A percentile compares a stretch with the other conserved stretches of the same genome.
phyloP scores from a whole-genome alignment of 2,329 filamentous ascomycete species.

The Myrmaecium sp. region DNA sequence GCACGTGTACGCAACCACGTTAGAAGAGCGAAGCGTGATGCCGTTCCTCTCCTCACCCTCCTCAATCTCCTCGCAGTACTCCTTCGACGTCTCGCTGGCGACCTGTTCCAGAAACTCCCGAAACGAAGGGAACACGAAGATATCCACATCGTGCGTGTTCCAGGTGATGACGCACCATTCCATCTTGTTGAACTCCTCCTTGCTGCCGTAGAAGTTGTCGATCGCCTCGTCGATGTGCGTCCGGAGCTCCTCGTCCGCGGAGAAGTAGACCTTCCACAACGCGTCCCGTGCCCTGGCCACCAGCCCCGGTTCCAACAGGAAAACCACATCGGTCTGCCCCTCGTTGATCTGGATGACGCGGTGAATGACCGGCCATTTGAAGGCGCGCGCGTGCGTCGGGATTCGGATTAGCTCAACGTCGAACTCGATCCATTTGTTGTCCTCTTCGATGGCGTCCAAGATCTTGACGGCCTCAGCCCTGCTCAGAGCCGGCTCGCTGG shows the following conservation, averaged over 20 bases:
- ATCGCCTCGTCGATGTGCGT: conserved; percentile 4
- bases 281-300: conserved; percentile 1
- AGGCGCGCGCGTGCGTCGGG: conserved; percentile 5
- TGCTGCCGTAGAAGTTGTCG: conserved; percentile 6
- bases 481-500: conserved; percentile 6
- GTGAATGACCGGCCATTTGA: conserved; percentile 4
- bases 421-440: conserved; percentile 6
- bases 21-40: too few species aligned
- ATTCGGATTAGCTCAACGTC: conserved; percentile 6
- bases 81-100: conserved; percentile 6
- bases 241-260: conserved; percentile 5
- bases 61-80: conserved; percentile 8
- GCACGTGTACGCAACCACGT: too few species aligned
- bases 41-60: conserved; percentile 7
- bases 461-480: conserved; percentile 6
- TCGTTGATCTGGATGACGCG: conserved; percentile 7
- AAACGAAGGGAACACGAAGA: conserved; percentile 3
- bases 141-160: conserved; percentile 4
- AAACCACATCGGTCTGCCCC: conserved; percentile 7
- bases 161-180: conserved; percentile 6
- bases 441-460: conserved; percentile 7
- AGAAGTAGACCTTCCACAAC: conserved; percentile 5
- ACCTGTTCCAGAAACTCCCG: conserved; percentile 8
- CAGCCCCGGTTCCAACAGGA: conserved; percentile 7
- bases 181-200: conserved; percentile 2